Conservation (phyloP, 768 basidiomycete species). For the Clathrus columnatus region DNA sequence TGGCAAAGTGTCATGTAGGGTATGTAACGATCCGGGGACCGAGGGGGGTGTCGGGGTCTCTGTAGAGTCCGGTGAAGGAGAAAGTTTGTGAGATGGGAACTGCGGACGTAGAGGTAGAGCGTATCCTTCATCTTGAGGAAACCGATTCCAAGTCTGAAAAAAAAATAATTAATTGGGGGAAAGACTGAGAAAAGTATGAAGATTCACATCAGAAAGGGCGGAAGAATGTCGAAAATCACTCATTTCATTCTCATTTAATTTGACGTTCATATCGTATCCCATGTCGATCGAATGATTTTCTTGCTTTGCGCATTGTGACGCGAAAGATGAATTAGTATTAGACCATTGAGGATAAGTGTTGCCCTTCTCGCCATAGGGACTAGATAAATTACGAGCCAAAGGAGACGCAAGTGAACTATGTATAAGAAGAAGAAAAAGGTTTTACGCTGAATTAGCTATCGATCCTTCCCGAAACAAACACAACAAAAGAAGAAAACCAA, state of each 20-base stretch:
- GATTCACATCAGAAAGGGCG: background rate
- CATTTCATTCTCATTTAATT: background rate
- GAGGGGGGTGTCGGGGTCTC: conserved; percentile 2
- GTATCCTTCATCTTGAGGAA: background rate
- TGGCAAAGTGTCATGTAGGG: background rate
- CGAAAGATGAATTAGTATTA: background rate
- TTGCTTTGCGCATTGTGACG: background rate
- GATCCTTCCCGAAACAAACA: background rate
- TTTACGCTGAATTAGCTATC: background rate
- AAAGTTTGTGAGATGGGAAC: background rate
- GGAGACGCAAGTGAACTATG: background rate
- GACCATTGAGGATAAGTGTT: background rate
- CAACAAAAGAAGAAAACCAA: background rate
- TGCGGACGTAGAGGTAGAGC: background rate
- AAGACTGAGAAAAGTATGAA: background rate
- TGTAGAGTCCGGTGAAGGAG: background rate
- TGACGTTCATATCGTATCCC: background rate
- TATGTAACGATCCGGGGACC: background rate
- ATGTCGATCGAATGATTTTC: background rate
- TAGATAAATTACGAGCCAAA: background rate
- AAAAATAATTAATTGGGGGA: background rate
- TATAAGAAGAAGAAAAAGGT: too few species aligned
- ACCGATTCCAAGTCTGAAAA: conserved; percentile 1
- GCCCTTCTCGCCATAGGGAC: background rate
- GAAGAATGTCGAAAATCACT: background rate